Evolutionary conservation across 2,329 filamentous ascomycete species (phyloP), one percentile per base, ranked within the genome.

Genomic region (Nemania abortiva): DNA sequence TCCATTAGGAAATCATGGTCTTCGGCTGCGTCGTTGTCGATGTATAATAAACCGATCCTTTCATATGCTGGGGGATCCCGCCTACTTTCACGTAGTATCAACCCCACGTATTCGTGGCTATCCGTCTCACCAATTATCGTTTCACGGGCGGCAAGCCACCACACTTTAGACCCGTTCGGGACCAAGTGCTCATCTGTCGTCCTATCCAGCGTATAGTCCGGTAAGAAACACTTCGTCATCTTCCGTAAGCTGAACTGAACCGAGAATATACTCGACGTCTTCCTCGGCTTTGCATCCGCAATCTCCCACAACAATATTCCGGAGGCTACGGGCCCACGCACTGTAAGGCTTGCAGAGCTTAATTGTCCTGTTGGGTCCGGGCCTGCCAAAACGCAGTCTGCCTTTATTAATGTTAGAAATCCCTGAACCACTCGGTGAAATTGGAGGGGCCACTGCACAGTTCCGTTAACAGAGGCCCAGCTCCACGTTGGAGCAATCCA

Each of bases 401-500:
- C 45, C 13, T 61, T 18, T 20, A 39, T 9, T n/a, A n/a, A 52
- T 2, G 58, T 39, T 6, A 61, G 31, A 20, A 52, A 52, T 29
- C 13, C n/a, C 47, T 52, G 34, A n/a, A 15, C 47, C 11, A 50
- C n/a, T 24, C 37, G 4, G n/a, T 6, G 29, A 27, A n/a, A 20
- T 13, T 34, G 49, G 11, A 11, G 27, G n/a, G 58, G 29, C 58
- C 31, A 61, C 27, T n/a, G 24, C 11, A 18, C 42, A 10, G 27
- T 4, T 34, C 58, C 29, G 22, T 42, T 15, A 0, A 53, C 18
- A 9, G 53, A 50, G 9, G 34, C 47, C 47, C 55, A 65, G 20
- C 47, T 59, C 55, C 55, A 59, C 5, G 55, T 47, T n/a, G 63
- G 63, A 1, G 47, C n/a, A 7, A 54, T 15, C 34, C 54, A 57